phyloP scores from a whole-genome alignment of 2,329 filamentous ascomycete species.

The Diaporthe sp. region DNA sequence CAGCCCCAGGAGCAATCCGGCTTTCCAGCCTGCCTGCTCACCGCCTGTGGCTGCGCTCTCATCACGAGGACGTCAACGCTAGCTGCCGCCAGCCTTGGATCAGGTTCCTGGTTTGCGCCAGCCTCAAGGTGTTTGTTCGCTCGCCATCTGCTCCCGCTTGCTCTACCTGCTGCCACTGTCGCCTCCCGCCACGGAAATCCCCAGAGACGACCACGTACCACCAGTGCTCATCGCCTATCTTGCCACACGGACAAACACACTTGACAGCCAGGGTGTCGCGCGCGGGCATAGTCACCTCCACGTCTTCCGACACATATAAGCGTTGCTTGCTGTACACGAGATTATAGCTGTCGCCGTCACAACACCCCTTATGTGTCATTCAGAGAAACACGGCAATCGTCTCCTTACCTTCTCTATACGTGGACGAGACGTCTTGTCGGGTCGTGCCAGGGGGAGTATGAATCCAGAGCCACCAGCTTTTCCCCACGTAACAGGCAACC shows the following conservation, averaged over 20 bases:
- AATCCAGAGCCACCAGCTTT: constrained; percentile 13
- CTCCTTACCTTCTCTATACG: constrained; percentile 28
- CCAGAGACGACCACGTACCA: constrained; percentile 14
- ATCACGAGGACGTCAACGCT: constrained; percentile 40
- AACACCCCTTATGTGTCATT: constrained; percentile 40
- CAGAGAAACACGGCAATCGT: constrained; percentile 14
- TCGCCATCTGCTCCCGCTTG: neutral
- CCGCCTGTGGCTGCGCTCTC: constrained; percentile 41
- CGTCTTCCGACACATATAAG: constrained; percentile 5
- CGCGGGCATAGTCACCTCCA: neutral
- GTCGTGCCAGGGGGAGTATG: constrained; percentile 13
- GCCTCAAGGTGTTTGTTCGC: constrained; percentile 1
- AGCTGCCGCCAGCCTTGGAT: neutral
- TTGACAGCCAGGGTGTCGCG: neutral
- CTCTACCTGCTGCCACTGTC: neutral
- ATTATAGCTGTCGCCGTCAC: constrained; percentile 23
- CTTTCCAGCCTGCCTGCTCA: constrained; percentile 39
- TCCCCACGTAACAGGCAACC: neutral
- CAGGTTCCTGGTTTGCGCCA: neutral
- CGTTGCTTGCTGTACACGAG: neutral
- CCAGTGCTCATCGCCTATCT: constrained; percentile 17
- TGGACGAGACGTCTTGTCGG: constrained; percentile 33
- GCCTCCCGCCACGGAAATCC: neutral
- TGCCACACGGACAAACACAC: neutral
- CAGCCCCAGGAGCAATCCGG: constrained; percentile 32